Percentiles rank a stretch among this genome's conserved stretches.
Evolutionary conservation across 2,329 filamentous ascomycete species (phyloP).

Genomic region (Trichoderma sp.): DNA sequence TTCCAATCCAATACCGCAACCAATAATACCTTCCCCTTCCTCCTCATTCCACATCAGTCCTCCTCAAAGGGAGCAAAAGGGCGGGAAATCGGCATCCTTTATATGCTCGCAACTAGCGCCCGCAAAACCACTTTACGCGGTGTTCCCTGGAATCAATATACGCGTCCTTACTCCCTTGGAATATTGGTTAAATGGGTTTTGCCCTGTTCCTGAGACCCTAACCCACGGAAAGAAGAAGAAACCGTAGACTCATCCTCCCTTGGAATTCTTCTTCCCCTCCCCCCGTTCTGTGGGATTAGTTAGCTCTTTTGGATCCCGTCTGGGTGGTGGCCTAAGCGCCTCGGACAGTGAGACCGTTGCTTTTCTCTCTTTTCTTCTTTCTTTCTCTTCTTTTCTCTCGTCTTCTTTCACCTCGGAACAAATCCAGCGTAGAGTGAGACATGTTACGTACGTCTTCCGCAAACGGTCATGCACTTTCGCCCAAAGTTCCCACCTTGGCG

Average conservation of each 20-base stretch:
- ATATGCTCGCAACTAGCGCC: neutral
- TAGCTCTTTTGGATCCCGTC: neutral
- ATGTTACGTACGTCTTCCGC: conserved; percentile 6
- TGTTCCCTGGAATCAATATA: conserved; percentile 3
- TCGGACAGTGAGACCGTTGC: neutral
- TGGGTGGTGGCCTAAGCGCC: neutral
- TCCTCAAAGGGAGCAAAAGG: neutral
- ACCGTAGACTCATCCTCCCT: neutral
- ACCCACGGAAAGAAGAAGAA: neutral
- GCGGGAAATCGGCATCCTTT: neutral
- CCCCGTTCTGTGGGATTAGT: neutral
- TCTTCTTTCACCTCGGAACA: conserved; percentile 1
- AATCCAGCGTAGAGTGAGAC: neutral
- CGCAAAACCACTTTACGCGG: conserved; percentile 14
- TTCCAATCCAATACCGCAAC: neutral
- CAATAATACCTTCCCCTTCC: conserved; percentile 10
- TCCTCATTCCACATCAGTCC: neutral
- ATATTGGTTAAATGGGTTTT: neutral
- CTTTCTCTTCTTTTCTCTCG: neutral
- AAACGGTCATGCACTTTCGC: neutral
- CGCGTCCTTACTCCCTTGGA: neutral
- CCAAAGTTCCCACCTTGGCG: neutral
- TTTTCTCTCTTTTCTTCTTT: neutral
- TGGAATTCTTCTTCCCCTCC: neutral
- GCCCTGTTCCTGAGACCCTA: neutral